Base-by-base conservation (phyloP, 306 rosid species). In the Gillenia trifoliata region DNA sequence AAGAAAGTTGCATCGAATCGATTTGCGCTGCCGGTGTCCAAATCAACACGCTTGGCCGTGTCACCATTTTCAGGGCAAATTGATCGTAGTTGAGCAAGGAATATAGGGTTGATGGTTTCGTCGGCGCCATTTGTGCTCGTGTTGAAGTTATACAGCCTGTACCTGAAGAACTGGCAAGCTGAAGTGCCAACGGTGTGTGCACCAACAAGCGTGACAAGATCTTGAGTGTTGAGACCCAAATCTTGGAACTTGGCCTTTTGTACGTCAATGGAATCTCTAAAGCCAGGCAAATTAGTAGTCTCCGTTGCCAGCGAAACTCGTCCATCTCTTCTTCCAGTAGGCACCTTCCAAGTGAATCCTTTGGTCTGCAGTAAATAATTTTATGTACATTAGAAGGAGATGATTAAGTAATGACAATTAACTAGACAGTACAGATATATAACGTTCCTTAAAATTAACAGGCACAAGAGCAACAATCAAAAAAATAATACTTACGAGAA, bases 171-270 rank as follows among this genome's bases (percentile, higher is more conserved):
- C 23, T 36, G 76, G 52, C 96, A 88, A 11, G 87, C 80, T 12
- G 91, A 3, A 0, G 90, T 85, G 0, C 96, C 96, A 76, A 90
- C 86, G 1, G 88, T 88, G 66, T 90, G 96, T n/a, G 82, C 92
- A 30, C 75, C 75, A 56, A 71, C 66, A 15, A 71, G 75, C 0
- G 75, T 56, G 66, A 71, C 75, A 23, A 71, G 66, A 56, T 71
- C 75, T 56, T 34, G 75, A 33, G 38, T 56, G 11, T 56, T 57
- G 75, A 71, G 75, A 56, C 55, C 66, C 9, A 34, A 33, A 5
- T 13, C 64, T 56, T 34, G 49, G 52, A 71, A 56, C 54, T 71
- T 55, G 49, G 19, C 34, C 34, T 56, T 71, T 56, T 71, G 75
- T 13, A 36, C 38, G 12, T 71, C 33, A 6, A 71, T 38, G 50